Percentiles rank a stretch among this genome's conserved stretches.
phyloP scores from a whole-genome alignment of 1,284 basidiomycete species.

The Trichosporon coremiiforme region DNA sequence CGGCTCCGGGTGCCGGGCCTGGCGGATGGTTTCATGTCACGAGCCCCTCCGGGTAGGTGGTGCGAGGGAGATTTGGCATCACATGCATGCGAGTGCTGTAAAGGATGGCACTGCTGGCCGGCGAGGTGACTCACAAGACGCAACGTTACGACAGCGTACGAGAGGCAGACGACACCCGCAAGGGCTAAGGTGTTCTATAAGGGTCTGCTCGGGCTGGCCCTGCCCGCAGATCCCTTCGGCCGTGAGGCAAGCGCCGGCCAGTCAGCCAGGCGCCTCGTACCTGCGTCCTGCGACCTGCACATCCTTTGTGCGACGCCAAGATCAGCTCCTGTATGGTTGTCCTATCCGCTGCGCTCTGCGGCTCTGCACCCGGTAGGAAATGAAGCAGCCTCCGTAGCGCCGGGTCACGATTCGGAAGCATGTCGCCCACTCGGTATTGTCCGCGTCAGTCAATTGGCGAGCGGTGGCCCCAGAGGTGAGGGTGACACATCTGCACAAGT shows the following conservation, averaged over 20 bases:
- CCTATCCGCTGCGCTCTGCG: too few relatives aligned
- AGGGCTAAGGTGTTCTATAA: neutral
- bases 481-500: neutral
- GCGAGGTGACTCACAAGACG: neutral
- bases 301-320: too few relatives aligned
- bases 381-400: too few relatives aligned
- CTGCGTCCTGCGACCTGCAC: too few relatives aligned
- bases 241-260: too few relatives aligned
- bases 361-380: too few relatives aligned
- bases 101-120: neutral
- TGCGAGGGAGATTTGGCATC: neutral
- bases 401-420: too few relatives aligned
- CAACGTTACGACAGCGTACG: neutral
- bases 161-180: neutral
- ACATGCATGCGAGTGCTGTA: neutral
- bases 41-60: neutral
- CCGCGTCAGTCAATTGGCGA: neutral
- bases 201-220: neutral
- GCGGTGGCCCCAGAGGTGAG: neutral
- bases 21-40: conserved; percentile 6
- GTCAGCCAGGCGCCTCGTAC: too few relatives aligned
- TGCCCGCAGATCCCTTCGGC: neutral
- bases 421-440: too few relatives aligned
- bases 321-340: too few relatives aligned
- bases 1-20: neutral